These are phyloP conservation scores for Claviceps fusiformis DNA, from an alignment of 2,329 filamentous ascomycete species.

Conservation along the genomic window DNA sequence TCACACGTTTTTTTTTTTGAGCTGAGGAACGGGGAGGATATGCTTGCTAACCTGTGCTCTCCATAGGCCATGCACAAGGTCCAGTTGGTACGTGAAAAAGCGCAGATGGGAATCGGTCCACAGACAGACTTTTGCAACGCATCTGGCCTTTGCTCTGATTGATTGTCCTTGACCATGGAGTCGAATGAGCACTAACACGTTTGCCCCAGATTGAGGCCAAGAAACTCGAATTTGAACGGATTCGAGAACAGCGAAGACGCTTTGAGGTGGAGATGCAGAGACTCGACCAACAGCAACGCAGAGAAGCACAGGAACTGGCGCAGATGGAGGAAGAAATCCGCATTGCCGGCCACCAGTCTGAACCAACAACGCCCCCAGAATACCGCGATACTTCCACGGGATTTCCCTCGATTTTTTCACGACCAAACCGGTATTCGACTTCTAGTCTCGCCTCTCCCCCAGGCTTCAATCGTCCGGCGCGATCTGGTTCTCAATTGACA, in stretches of 20 bases:
- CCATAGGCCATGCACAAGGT: slow-evolving; percentile 55
- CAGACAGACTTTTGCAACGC: not conserved
- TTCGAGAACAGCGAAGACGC: slow-evolving; percentile 74
- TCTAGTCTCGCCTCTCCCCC: slow-evolving; percentile 76
- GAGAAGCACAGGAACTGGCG: slow-evolving; percentile 70
- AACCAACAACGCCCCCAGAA: slow-evolving; percentile 92
- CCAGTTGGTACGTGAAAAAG: slow-evolving; percentile 51
- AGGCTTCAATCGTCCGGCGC: slow-evolving; percentile 58
- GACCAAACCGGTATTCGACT: slow-evolving; percentile 78
- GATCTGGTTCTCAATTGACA: slow-evolving; percentile 66
- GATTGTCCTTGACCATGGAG: not conserved
- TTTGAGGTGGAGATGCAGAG: slow-evolving; percentile 90
- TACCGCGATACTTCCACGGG: slow-evolving; percentile 59
- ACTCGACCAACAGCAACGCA: slow-evolving; percentile 71
- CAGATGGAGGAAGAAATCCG: slow-evolving; percentile 64
- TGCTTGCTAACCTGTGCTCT: not conserved
- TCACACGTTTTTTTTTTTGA: not conserved
- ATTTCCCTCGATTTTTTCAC: slow-evolving; percentile 68
- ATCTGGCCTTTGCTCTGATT: not conserved
- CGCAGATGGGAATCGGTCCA: not conserved
- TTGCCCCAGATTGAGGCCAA: slow-evolving; percentile 72
- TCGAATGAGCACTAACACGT: not conserved
- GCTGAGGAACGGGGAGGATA: not conserved
- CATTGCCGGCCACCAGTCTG: slow-evolving; percentile 66
- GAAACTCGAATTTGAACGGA: slow-evolving; percentile 79